A percentile compares a stretch with the other conserved stretches of the same genome.
phyloP scores from a whole-genome alignment of 306 rosid species.

The Fagus crenata region DNA sequence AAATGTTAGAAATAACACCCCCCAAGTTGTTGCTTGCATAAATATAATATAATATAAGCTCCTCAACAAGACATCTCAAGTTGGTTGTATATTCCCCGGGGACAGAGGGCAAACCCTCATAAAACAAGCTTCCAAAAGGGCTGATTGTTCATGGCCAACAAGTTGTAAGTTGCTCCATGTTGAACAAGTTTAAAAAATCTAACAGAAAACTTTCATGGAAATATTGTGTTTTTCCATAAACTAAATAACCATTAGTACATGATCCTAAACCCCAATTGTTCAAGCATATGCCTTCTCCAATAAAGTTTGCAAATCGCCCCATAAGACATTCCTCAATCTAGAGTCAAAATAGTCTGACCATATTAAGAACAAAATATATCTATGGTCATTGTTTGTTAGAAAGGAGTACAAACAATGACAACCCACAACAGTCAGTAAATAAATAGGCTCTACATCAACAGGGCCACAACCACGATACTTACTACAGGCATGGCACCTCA shows the following conservation, averaged over 20 bases:
- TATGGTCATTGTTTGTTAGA: not conserved
- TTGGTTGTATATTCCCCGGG: not conserved
- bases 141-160: not conserved
- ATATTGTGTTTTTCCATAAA: too few species aligned
- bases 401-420: not conserved
- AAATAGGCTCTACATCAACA: not conserved
- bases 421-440: not conserved
- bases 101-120: not conserved
- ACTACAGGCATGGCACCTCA: not conserved
- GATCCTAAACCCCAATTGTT: not conserved
- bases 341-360: not conserved
- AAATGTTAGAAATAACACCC: too few species aligned
- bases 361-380: not conserved
- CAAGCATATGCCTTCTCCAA: not conserved
- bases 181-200: not conserved
- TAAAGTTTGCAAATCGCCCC: too few species aligned
- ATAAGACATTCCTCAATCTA: not conserved
- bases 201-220: not conserved
- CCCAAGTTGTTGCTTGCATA: too few species aligned
- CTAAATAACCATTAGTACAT: not conserved
- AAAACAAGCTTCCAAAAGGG: not conserved
- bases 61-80: slow-evolving; percentile 2
- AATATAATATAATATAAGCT: not conserved
- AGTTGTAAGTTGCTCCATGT: not conserved
- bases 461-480: not conserved